A percentile compares a stretch with the other conserved stretches of the same genome.
These are phyloP conservation scores for Rhynchospora breviuscula DNA, from an alignment of 176 grass and related monocot genomes.

Conservation along the genomic window DNA sequence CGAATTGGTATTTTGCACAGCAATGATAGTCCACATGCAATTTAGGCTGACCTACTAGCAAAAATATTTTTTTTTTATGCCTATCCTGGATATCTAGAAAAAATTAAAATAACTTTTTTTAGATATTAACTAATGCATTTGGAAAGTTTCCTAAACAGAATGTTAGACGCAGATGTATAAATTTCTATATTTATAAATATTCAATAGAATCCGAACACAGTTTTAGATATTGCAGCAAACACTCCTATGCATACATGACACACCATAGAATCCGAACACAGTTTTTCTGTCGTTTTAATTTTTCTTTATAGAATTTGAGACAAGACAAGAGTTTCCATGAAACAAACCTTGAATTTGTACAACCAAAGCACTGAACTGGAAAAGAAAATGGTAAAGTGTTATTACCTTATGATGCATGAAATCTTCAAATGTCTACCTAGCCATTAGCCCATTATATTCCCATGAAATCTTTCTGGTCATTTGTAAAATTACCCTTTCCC, in stretches of 20 bases:
- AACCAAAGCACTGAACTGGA: too few species aligned
- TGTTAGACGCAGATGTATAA: neutral
- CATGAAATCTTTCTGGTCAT: neutral
- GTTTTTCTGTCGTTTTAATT: too few species aligned
- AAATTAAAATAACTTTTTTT: neutral
- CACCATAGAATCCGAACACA: too few species aligned
- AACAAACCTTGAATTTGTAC: too few species aligned
- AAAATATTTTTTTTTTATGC: neutral
- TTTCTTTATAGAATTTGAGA: too few species aligned
- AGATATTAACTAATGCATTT: neutral
- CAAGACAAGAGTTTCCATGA: too few species aligned
- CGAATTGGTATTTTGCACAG: neutral
- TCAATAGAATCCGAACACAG: neutral
- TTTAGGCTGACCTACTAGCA: neutral
- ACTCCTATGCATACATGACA: too few species aligned
- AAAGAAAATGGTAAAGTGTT: too few species aligned
- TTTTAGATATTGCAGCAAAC: neutral
- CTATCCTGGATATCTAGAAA: neutral
- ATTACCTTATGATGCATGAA: too few species aligned
- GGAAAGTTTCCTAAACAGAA: neutral
- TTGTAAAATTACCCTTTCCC: neutral
- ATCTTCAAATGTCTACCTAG: neutral
- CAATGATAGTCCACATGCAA: neutral
- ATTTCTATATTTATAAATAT: too few species aligned
- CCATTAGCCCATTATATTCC: neutral